phyloP scores from a whole-genome alignment of 208 protist species.

The Trypanosoma theileri region DNA sequence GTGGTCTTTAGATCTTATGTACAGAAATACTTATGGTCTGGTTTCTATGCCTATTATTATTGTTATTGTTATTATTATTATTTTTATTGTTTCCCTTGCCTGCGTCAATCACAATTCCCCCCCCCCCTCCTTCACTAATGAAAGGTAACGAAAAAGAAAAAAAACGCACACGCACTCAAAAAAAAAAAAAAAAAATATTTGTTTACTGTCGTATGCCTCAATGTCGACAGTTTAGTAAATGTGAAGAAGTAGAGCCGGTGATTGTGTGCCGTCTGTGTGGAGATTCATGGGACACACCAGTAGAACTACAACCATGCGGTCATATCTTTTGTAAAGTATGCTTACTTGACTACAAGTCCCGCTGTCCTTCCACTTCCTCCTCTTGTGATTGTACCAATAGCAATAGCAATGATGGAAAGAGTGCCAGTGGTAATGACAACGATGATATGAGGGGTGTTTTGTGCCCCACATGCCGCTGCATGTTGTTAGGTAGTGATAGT shows the following conservation, averaged over 20 bases:
- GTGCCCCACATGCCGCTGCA: slow-evolving; percentile 29
- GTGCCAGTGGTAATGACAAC: not conserved
- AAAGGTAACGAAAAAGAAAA: not conserved
- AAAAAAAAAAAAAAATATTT: not conserved
- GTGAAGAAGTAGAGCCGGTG: slow-evolving; percentile 36
- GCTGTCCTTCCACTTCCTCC: not conserved
- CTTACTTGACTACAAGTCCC: slow-evolving; percentile 1
- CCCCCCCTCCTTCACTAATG: too few relatives aligned
- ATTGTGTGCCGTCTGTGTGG: slow-evolving; percentile 38
- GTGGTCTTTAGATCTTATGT: too few relatives aligned
- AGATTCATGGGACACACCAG: slow-evolving; percentile 29
- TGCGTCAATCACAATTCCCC: too few relatives aligned
- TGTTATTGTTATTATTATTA: too few relatives aligned
- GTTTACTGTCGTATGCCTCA: not conserved
- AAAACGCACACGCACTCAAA: not conserved
- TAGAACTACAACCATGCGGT: slow-evolving; percentile 32
- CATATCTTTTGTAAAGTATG: slow-evolving; percentile 42
- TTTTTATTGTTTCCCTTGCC: too few relatives aligned
- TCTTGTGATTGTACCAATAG: too few relatives aligned
- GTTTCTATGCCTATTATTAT: too few relatives aligned
- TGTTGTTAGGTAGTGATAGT: not conserved
- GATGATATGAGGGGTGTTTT: not conserved
- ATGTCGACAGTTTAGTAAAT: slow-evolving; percentile 1
- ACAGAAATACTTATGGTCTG: too few relatives aligned
- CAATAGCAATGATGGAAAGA: too few relatives aligned